Evolutionary conservation across 352 stramenopile genomes (phyloP), one percentile per base, ranked within the genome.

Genomic region (Phytophthora sojae): DNA sequence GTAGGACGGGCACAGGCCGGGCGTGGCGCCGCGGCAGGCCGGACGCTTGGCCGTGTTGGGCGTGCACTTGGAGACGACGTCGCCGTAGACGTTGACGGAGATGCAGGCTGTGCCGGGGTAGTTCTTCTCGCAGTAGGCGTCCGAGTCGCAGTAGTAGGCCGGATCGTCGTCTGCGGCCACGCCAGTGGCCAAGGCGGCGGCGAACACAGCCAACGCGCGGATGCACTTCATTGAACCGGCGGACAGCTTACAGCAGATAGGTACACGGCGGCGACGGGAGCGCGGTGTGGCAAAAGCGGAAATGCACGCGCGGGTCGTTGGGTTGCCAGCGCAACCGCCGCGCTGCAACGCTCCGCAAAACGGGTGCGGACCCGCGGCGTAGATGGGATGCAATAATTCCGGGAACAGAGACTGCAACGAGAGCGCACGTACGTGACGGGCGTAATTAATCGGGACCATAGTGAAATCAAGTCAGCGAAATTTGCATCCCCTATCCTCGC

Each of bases 21-120:
- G 83, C 60, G 88, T 78, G 4, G 77, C 82, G 17, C 88, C 87
- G 21, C 82, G 86, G 58, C 89, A 96, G n/a, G 88, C 89, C 0
- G 87, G 87, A 3, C 86, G 86, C 59, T 82, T 80, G 56, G 85
- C 71, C 15, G 88, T 91, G 77, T 96, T 93, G 51, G 89, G 89
- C 23, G 89, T 96, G 75, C 89, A 96, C 67, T 96, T 96, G 30
- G 76, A 79, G 17, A 85, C 66, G n/a, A 85, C 69, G 54, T 90
- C 85, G 57, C 86, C 87, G 56, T 93, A 93, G 53, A 83, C 88
- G 74, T 93, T 82, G 49, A 96, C 85, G 25, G 77, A 75, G 64
- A 96, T 95, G 67, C 89, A 96, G 58, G 77, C 86, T 1, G 89
- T 94, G 45, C 71, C 83, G 0, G 87, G 76, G 65, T 82, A 96